These are phyloP conservation scores for Thermomucor indicae-seudaticae DNA, from an alignment of 371 early-diverging fungal species.

Conservation along the genomic window DNA sequence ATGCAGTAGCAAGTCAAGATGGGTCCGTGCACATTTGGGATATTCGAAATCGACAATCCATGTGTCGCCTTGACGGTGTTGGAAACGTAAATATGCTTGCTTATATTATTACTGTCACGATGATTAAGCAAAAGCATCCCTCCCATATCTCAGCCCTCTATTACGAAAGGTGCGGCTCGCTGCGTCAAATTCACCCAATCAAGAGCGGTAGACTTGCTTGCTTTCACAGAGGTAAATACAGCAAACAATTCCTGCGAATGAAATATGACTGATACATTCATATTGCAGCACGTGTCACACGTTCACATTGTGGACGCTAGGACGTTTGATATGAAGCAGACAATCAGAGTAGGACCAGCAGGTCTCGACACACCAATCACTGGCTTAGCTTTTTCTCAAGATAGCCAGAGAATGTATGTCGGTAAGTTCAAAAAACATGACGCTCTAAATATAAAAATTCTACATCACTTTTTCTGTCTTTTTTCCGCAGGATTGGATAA, in stretches of 20 bases:
- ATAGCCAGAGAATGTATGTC: constrained; percentile 73
- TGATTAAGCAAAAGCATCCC: too few relatives aligned
- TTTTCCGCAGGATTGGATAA: constrained; percentile 58
- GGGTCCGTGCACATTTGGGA: constrained; percentile 80
- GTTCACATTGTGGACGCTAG: constrained; percentile 84
- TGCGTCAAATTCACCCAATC: constrained; percentile 82
- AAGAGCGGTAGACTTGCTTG: constrained; percentile 77
- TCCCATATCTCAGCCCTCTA: constrained; percentile 19
- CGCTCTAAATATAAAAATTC: too few relatives aligned
- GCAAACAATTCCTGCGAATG: not conserved
- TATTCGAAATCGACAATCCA: constrained; percentile 24
- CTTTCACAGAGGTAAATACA: constrained; percentile 68
- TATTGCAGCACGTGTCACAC: constrained; percentile 71
- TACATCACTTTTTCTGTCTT: too few relatives aligned
- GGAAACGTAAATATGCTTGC: constrained; percentile 3
- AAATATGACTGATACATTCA: not conserved
- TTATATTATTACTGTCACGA: too few relatives aligned
- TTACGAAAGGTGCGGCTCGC: constrained; percentile 78
- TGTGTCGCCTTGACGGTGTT: constrained; percentile 42
- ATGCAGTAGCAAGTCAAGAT: constrained; percentile 84
- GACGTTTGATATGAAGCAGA: constrained; percentile 72
- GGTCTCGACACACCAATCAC: constrained; percentile 73
- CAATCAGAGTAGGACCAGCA: constrained; percentile 49
- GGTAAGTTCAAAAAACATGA: constrained; percentile 47
- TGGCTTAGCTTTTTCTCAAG: constrained; percentile 76